phyloP scores from a whole-genome alignment of 192 early-diverging fungal genomes.

The Backusella tarrabulga region DNA sequence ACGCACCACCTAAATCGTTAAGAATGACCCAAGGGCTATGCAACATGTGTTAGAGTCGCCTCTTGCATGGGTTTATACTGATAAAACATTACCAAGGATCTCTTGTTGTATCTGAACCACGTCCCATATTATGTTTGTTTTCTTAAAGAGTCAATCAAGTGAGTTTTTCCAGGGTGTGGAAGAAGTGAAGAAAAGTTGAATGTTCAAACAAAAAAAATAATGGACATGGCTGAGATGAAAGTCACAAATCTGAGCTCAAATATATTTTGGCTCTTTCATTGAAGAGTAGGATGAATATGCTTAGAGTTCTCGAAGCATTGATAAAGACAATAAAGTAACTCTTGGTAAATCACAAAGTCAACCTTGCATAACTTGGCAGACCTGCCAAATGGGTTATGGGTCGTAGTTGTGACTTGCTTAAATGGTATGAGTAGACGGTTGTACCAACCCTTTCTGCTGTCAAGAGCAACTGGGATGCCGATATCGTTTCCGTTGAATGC shows the following conservation, averaged over 20 bases:
- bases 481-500: no score
- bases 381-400: no score
- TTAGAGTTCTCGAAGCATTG: no score
- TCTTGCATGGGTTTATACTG: not conserved
- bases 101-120: conserved; percentile 50
- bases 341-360: no score
- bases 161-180: conserved; percentile 10
- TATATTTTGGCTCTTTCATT: no score
- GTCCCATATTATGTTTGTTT: conserved; percentile 40
- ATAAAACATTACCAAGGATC: conserved; percentile 49
- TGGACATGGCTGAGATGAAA: not conserved
- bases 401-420: no score
- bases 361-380: no score
- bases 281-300: no score
- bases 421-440: no score
- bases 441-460: no score
- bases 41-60: not conserved
- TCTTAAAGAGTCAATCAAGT: not conserved
- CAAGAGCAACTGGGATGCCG: no score
- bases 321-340: no score
- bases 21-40: conserved; percentile 81
- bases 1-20: conserved; percentile 83
- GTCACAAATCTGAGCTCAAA: not conserved
- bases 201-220: not conserved
- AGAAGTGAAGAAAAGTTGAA: not conserved